These are phyloP conservation scores for Fusarium metavorans DNA, from an alignment of 2,329 filamentous ascomycete genomes.

Conservation along the genomic window DNA sequence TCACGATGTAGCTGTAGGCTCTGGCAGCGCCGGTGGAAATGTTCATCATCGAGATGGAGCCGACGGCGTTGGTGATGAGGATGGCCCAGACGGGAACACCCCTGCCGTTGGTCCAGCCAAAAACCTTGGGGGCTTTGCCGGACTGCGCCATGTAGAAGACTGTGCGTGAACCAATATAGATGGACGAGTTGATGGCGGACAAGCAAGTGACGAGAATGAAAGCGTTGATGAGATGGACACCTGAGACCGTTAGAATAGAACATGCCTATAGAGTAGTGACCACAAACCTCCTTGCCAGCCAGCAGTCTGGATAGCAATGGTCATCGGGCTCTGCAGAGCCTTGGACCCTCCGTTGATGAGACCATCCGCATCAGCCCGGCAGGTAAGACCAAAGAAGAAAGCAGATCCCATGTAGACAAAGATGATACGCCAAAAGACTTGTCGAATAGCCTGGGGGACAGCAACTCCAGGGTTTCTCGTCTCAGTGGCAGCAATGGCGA, in stretches of 20 bases:
- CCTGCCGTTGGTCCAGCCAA: constrained; percentile 74
- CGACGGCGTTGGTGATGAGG: constrained; percentile 77
- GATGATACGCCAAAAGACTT: constrained; percentile 72
- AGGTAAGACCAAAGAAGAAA: constrained; percentile 81
- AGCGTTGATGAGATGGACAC: constrained; percentile 80
- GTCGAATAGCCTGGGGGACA: constrained; percentile 69
- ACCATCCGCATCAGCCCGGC: constrained; percentile 74
- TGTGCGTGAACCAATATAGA: constrained; percentile 82
- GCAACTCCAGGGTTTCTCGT: constrained; percentile 68
- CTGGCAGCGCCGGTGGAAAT: constrained; percentile 73
- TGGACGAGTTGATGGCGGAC: constrained; percentile 78
- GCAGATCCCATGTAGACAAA: constrained; percentile 77
- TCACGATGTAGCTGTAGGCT: constrained; percentile 78
- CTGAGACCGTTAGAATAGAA: constrained; percentile 33
- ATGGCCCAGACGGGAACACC: constrained; percentile 74
- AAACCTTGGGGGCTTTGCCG: constrained; percentile 75
- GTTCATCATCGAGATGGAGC: constrained; percentile 81
- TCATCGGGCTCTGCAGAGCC: constrained; percentile 79
- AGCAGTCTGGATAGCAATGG: constrained; percentile 78
- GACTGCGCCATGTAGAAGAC: constrained; percentile 81
- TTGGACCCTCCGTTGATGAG: constrained; percentile 72
- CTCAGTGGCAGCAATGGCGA: constrained; percentile 73
- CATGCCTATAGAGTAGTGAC: not conserved
- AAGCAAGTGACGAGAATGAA: constrained; percentile 81
- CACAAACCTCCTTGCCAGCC: constrained; percentile 73